Conservation (phyloP, 2,329 filamentous ascomycete species). For the Aotearoamyces nothofagi region DNA sequence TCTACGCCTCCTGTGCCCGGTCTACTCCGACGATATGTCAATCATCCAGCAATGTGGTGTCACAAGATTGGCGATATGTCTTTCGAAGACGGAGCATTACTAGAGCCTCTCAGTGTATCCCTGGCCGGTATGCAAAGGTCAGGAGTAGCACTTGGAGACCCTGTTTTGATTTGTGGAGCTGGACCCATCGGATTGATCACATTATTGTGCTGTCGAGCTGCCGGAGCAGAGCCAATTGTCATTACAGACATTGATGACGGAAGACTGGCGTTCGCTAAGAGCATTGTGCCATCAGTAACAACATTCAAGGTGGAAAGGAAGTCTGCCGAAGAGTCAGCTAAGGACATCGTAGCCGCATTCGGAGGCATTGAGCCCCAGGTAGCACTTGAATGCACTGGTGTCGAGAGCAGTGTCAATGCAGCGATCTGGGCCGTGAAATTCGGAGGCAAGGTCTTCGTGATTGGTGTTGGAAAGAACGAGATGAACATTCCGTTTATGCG, state of each 20-base stretch:
- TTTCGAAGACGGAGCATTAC: slow-evolving; percentile 77
- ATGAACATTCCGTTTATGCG: slow-evolving; percentile 95
- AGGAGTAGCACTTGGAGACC: slow-evolving; percentile 67
- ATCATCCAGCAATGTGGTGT: slow-evolving; percentile 88
- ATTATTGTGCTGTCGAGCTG: slow-evolving; percentile 68
- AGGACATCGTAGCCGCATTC: slow-evolving; percentile 51
- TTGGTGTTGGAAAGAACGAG: slow-evolving; percentile 89
- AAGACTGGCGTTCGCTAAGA: slow-evolving; percentile 70
- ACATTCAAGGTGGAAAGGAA: slow-evolving; percentile 64
- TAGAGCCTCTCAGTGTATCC: slow-evolving; percentile 83
- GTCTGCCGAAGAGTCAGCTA: slow-evolving; percentile 56
- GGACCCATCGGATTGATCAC: slow-evolving; percentile 90
- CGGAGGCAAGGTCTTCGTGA: slow-evolving; percentile 92
- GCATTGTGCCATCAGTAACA: slow-evolving; percentile 62
- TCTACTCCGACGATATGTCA: slow-evolving; percentile 80
- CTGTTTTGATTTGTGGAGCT: slow-evolving; percentile 79
- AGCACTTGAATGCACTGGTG: slow-evolving; percentile 85
- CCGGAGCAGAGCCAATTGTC: slow-evolving; percentile 79
- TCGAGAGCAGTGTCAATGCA: slow-evolving; percentile 73
- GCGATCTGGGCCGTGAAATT: slow-evolving; percentile 89
- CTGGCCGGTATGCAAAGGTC: slow-evolving; percentile 79
- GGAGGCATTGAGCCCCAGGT: slow-evolving; percentile 70
- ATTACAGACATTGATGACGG: slow-evolving; percentile 91
- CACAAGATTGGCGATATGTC: slow-evolving; percentile 91
- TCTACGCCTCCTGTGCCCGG: slow-evolving; percentile 84